Evolutionary conservation across 306 rosid species (phyloP).

Genomic region (Dryas alaskensis): DNA sequence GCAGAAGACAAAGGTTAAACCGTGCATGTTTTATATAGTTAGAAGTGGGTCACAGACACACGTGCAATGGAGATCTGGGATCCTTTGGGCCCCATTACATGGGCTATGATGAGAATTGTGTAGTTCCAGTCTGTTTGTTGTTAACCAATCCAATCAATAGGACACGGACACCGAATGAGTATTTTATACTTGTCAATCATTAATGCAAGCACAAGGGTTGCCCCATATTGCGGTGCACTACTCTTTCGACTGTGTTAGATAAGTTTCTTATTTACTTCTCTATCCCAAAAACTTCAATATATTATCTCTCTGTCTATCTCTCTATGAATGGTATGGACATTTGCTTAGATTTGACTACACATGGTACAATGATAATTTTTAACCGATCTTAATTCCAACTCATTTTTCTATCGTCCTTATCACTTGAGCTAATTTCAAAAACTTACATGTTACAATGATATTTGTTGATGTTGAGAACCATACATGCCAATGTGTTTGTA

Average conservation of each 20-base stretch:
- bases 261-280: background rate
- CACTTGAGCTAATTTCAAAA: too few species aligned
- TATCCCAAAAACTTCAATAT: too few species aligned
- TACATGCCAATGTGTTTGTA: too few species aligned
- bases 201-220: slow-evolving; percentile 40
- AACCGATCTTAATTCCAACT: too few species aligned
- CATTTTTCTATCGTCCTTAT: too few species aligned
- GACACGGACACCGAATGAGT: slow-evolving; percentile 30
- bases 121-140: slow-evolving; percentile 41
- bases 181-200: slow-evolving; percentile 8
- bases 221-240: background rate
- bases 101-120: background rate
- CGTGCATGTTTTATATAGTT: background rate
- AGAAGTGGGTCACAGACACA: background rate
- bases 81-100: slow-evolving; percentile 29
- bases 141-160: background rate
- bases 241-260: too few species aligned
- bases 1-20: background rate
- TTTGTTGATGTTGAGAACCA: too few species aligned
- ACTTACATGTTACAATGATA: too few species aligned
- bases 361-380: too few species aligned
- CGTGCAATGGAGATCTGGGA: slow-evolving; percentile 13
- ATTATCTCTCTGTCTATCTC: too few species aligned
- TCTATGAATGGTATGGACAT: too few species aligned
- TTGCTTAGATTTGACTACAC: too few species aligned